These are phyloP conservation scores for Xylariaceae sp. DNA, from an alignment of 2,329 filamentous ascomycete species.

Conservation along the genomic window DNA sequence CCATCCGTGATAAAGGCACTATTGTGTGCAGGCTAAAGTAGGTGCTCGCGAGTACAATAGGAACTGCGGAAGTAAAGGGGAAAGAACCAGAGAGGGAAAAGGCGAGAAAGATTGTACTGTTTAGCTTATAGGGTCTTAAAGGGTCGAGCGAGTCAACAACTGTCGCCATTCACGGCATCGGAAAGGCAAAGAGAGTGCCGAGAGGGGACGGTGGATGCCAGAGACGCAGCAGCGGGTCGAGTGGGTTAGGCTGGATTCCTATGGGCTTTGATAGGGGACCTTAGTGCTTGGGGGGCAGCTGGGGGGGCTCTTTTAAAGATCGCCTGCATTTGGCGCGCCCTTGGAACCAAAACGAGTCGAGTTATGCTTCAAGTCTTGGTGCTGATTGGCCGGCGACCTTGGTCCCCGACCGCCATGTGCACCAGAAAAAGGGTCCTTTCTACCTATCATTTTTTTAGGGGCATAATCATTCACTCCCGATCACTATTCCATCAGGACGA, in stretches of 20 bases:
- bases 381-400: constrained; percentile 31
- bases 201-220: constrained; percentile 2
- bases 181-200: constrained; percentile 24
- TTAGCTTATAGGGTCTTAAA: constrained; percentile 15
- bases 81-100: neutral
- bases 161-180: constrained; percentile 34
- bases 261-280: constrained; percentile 8
- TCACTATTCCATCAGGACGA: too few relatives aligned
- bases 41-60: neutral
- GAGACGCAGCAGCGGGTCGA: constrained; percentile 6
- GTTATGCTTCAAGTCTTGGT: neutral
- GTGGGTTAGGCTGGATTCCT: constrained; percentile 23
- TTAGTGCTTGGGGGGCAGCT: neutral
- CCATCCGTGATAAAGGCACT: constrained; percentile 9
- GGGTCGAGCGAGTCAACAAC: constrained; percentile 21
- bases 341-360: constrained; percentile 18
- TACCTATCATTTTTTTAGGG: too few relatives aligned
- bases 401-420: neutral
- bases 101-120: constrained; percentile 4
- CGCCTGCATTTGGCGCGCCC: constrained; percentile 34
- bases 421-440: too few relatives aligned
- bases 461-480: too few relatives aligned
- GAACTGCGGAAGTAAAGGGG: neutral
- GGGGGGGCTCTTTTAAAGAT: constrained; percentile 22
- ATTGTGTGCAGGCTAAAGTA: constrained; percentile 1